phyloP scores from a whole-genome alignment of 768 basidiomycete genomes.

The Pleurotus djamor region DNA sequence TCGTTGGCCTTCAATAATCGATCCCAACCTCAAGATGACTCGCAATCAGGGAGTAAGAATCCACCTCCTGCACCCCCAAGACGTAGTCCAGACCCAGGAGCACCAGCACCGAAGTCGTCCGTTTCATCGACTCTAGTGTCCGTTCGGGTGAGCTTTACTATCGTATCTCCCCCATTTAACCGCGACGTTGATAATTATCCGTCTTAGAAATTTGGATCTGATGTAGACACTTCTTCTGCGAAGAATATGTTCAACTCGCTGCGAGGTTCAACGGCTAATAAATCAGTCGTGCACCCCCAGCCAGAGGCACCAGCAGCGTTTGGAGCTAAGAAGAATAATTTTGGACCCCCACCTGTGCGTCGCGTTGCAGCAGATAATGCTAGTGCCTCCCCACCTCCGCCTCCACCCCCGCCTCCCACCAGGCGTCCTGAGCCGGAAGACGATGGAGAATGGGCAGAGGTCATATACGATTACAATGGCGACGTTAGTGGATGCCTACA shows the following conservation, averaged over 20 bases:
- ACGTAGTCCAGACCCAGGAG: conserved; percentile 5
- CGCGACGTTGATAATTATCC: not conserved
- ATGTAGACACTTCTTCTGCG: conserved; percentile 52
- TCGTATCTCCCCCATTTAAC: not conserved
- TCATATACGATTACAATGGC: conserved; percentile 71
- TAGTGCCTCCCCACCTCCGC: conserved; percentile 14
- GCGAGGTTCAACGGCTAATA: conserved; percentile 36
- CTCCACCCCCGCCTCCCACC: conserved; percentile 23
- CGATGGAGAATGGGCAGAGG: conserved; percentile 76
- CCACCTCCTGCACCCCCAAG: conserved; percentile 23
- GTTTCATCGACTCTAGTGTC: conserved; percentile 20
- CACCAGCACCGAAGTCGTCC: conserved; percentile 19
- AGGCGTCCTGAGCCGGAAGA: conserved; percentile 23
- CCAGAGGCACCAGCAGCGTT: conserved; percentile 38
- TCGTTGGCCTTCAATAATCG: conserved; percentile 36
- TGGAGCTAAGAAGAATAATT: conserved; percentile 36
- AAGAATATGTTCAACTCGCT: conserved; percentile 47
- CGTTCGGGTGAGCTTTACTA: conserved; percentile 20
- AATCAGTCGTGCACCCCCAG: conserved; percentile 22
- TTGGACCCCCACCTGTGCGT: conserved; percentile 53
- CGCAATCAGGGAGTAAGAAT: conserved; percentile 9
- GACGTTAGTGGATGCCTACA: conserved; percentile 32
- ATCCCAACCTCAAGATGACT: conserved; percentile 21
- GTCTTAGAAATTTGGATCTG: conserved; percentile 51
- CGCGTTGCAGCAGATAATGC: conserved; percentile 20